Evolutionary conservation across 768 basidiomycete species (phyloP).

Genomic region (Cubamyces lactineus): DNA sequence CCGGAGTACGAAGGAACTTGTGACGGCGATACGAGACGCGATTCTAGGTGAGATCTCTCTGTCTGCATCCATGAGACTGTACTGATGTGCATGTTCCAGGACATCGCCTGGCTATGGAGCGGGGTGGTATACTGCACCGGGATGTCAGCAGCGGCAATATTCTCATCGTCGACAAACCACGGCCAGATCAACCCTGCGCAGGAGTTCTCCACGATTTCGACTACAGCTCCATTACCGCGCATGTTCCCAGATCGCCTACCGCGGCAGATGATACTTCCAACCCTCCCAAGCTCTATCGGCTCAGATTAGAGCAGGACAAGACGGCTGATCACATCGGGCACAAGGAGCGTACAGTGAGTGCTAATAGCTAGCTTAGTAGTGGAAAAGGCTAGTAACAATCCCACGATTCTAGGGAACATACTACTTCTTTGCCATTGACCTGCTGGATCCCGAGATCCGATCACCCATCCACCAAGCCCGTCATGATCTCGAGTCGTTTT

Average conservation of each 20-base stretch:
- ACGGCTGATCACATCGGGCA: not conserved
- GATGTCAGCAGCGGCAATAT: slow-evolving; percentile 10
- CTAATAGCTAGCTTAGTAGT: not conserved
- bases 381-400: not conserved
- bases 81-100: not conserved
- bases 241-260: not conserved
- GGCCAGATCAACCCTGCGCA: not conserved
- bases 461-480: not conserved
- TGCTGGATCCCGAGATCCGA: not conserved
- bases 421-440: not conserved
- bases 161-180: slow-evolving; percentile 3
- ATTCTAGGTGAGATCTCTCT: slow-evolving; percentile 11
- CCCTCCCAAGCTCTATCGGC: not conserved
- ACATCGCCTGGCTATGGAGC: not conserved
- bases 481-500: slow-evolving; percentile 20
- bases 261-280: not conserved
- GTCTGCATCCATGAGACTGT: not conserved
- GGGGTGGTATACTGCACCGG: not conserved
- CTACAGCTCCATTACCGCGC: not conserved
- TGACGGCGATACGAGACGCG: slow-evolving; percentile 15
- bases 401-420: not conserved
- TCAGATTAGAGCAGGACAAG: not conserved
- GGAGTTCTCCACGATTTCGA: slow-evolving; percentile 2
- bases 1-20: slow-evolving; percentile 14
- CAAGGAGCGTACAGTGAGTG: slow-evolving; percentile 3